Percentiles rank a stretch among this genome's conserved stretches.
Evolutionary conservation across 2,329 filamentous ascomycete species (phyloP).

Genomic region (Penicillium sp.): DNA sequence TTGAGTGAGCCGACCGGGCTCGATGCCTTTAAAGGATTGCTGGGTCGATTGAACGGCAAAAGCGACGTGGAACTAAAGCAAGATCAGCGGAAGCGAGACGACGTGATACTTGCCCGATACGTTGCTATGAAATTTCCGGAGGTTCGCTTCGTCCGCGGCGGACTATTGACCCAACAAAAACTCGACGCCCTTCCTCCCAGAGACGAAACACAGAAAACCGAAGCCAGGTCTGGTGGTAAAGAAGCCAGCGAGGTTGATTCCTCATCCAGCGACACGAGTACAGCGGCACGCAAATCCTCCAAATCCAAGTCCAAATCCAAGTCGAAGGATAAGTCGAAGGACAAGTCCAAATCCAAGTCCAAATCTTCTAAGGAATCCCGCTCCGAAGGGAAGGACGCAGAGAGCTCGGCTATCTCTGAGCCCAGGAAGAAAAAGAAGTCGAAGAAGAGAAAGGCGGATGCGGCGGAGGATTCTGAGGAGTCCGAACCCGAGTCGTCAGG

Average conservation of each 20-base stretch:
- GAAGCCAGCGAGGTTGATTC: conserved; percentile 21
- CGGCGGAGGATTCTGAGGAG: conserved; percentile 11
- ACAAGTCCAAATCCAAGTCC: conserved; percentile 14
- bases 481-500: conserved; percentile 17
- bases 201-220: conserved; percentile 52
- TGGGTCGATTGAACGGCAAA: conserved; percentile 87
- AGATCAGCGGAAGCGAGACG: conserved; percentile 63
- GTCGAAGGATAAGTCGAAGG: background rate
- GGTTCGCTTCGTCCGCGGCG: conserved; percentile 84
- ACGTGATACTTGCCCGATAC: conserved; percentile 67
- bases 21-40: conserved; percentile 75
- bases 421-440: conserved; percentile 31
- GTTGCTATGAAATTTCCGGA: conserved; percentile 69
- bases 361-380: conserved; percentile 22
- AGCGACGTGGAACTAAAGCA: conserved; percentile 65
- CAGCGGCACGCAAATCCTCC: conserved; percentile 8
- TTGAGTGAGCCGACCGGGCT: conserved; percentile 72
- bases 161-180: conserved; percentile 60
- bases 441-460: conserved; percentile 36
- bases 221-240: conserved; percentile 8
- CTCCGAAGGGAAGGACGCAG: conserved; percentile 15
- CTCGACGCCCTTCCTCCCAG: conserved; percentile 42
- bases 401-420: conserved; percentile 18
- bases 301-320: conserved; percentile 15
- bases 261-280: conserved; percentile 12